Evolutionary conservation across 73 alveolate species (phyloP).

Genomic region (Tetrahymena borealis): DNA sequence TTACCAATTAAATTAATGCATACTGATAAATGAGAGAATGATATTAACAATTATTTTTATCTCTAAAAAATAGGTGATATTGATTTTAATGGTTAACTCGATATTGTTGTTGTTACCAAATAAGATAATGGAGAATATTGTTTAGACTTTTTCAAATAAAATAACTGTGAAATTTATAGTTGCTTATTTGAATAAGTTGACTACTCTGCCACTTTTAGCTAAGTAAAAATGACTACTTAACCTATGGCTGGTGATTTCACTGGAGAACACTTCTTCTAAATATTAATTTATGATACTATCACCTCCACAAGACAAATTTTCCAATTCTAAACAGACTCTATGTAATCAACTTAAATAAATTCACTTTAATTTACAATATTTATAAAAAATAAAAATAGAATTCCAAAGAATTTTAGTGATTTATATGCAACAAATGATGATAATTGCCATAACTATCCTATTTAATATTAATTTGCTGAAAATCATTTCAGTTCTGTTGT

Average conservation of each 20-base stretch:
- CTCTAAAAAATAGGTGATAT: not conserved
- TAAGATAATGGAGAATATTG: not conserved
- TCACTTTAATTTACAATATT: not conserved
- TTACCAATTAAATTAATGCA: too few species aligned
- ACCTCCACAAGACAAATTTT: not conserved
- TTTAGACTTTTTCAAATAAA: not conserved
- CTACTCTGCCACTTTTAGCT: not conserved
- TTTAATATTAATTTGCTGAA: not conserved
- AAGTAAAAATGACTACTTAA: not conserved
- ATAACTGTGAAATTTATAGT: not conserved
- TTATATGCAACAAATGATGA: not conserved
- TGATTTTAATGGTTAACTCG: not conserved
- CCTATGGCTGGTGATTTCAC: not conserved
- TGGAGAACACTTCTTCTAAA: not conserved
- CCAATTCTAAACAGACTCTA: not conserved
- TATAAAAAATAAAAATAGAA: not conserved
- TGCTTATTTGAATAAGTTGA: not conserved
- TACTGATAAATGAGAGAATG: too few species aligned
- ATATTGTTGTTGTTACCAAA: not conserved
- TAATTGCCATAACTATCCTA: not conserved
- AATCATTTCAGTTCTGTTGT: constrained; percentile 33
- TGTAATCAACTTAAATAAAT: not conserved
- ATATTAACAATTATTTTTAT: not conserved
- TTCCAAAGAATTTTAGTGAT: not conserved
- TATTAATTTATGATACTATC: not conserved